phyloP scores from a whole-genome alignment of 192 early-diverging fungal genomes.

The Podochytrium sp. region DNA sequence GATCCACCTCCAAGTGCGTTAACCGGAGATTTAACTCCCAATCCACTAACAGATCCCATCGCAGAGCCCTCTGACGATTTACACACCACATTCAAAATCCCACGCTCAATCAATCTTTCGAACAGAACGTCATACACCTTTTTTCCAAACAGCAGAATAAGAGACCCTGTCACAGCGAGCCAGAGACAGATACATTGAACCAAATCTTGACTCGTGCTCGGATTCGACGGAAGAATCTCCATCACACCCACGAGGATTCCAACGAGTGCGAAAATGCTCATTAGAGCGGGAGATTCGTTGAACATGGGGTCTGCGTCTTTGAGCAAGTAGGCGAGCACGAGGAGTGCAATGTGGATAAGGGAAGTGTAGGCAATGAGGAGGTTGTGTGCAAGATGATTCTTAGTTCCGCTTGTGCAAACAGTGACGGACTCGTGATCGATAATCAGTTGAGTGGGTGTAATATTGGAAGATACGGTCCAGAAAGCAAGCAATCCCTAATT shows the following conservation, averaged over 20 bases:
- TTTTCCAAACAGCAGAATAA: neutral
- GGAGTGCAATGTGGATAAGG: neutral
- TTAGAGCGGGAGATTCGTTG: neutral
- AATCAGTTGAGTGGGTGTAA: neutral
- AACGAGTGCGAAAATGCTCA: neutral
- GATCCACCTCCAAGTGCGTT: too few species aligned
- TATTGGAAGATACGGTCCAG: neutral
- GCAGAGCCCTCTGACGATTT: neutral
- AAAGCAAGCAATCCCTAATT: neutral
- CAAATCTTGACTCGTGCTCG: neutral
- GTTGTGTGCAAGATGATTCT: neutral
- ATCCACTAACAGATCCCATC: too few species aligned
- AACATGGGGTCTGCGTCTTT: slow-evolving; percentile 5
- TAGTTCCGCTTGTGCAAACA: neutral
- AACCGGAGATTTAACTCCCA: neutral
- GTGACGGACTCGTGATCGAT: neutral
- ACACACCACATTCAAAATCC: neutral
- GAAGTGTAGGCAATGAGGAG: neutral
- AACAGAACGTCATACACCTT: slow-evolving; percentile 10
- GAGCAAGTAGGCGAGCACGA: neutral
- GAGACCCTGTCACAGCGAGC: neutral
- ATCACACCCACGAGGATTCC: neutral
- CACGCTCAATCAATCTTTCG: neutral
- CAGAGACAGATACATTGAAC: neutral
- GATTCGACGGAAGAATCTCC: slow-evolving; percentile 2